These are phyloP conservation scores for Coniochaeta prunicola DNA, from an alignment of 2,329 filamentous ascomycete species.

Conservation along the genomic window DNA sequence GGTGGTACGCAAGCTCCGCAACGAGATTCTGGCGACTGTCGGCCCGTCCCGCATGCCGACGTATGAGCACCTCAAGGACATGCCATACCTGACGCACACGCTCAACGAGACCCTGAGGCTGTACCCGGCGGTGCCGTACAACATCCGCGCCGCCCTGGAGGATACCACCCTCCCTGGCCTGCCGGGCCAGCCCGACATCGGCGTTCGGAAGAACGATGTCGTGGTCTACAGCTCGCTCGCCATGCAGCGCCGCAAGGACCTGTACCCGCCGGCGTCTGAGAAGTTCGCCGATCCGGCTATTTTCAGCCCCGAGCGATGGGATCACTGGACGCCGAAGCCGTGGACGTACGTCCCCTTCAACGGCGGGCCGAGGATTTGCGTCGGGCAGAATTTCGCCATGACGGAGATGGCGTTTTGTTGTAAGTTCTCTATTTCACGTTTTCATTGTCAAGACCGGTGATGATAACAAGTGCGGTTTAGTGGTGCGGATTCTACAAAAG, in stretches of 20 bases:
- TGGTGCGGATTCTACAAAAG: conserved; percentile 49
- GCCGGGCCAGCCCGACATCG: conserved; percentile 15
- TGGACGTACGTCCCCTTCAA: conserved; percentile 31
- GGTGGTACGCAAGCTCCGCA: conserved; percentile 28
- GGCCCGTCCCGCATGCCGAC: conserved; percentile 27
- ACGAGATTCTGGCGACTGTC: conserved; percentile 22
- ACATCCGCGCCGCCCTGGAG: conserved; percentile 17
- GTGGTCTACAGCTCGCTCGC: conserved; percentile 17
- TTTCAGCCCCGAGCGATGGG: conserved; percentile 23
- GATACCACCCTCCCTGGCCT: conserved; percentile 15
- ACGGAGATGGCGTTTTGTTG: conserved; percentile 46
- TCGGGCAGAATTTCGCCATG: conserved; percentile 53
- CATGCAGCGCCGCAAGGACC: conserved; percentile 21
- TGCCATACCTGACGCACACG: conserved; percentile 43
- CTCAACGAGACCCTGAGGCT: conserved; percentile 26
- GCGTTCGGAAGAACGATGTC: conserved; percentile 14
- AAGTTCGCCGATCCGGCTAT: conserved; percentile 17
- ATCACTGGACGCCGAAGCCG: conserved; percentile 17
- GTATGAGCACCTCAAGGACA: conserved; percentile 38
- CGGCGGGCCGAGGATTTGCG: conserved; percentile 36
- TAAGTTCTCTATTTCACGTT: conserved; percentile 20
- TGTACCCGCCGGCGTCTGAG: conserved; percentile 17
- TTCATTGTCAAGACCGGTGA: neutral
- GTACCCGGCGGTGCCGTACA: conserved; percentile 20
- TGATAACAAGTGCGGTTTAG: conserved; percentile 13